A percentile compares a stretch with the other conserved stretches of the same genome.
Evolutionary conservation across 164 flowering plant species (phyloP).

Genomic region (Paratinospora sagittata): DNA sequence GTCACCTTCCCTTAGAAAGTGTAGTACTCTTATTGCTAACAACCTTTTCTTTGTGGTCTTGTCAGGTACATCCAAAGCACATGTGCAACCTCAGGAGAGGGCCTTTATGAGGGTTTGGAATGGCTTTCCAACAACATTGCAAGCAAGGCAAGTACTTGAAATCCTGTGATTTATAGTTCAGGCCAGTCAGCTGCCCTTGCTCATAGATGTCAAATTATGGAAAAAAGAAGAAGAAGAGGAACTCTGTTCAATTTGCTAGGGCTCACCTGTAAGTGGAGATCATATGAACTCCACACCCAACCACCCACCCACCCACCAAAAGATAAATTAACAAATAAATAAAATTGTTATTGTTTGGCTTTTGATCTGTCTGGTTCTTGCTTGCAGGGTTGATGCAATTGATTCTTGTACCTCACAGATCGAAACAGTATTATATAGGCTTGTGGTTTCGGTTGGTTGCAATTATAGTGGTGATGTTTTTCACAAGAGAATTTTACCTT

Average conservation of each 20-base stretch:
- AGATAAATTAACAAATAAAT: too few species aligned
- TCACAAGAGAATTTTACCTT: not conserved
- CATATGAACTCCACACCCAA: too few species aligned
- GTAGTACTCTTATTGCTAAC: not conserved
- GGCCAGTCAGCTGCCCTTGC: not conserved
- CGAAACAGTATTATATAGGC: not conserved
- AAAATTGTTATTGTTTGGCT: not conserved
- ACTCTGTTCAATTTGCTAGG: too few species aligned
- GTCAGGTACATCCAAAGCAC: constrained; percentile 68
- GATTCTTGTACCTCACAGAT: not conserved
- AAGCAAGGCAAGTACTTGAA: constrained; percentile 38
- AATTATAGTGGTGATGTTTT: not conserved
- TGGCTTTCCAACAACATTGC: constrained; percentile 71
- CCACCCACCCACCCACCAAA: too few species aligned
- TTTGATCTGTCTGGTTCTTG: not conserved
- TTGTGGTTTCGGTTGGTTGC: not conserved
- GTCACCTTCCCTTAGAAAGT: not conserved
- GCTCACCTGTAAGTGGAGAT: too few species aligned
- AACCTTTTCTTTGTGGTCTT: not conserved
- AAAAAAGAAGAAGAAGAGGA: too few species aligned
- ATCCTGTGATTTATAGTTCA: not conserved
- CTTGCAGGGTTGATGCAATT: not conserved
- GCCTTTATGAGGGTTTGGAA: constrained; percentile 63
- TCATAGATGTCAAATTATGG: too few species aligned
- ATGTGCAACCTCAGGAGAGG: constrained; percentile 75